These are phyloP conservation scores for Lodderomyces orthopsilosis DNA, from an alignment of 1,139 yeast species.

Conservation along the genomic window DNA sequence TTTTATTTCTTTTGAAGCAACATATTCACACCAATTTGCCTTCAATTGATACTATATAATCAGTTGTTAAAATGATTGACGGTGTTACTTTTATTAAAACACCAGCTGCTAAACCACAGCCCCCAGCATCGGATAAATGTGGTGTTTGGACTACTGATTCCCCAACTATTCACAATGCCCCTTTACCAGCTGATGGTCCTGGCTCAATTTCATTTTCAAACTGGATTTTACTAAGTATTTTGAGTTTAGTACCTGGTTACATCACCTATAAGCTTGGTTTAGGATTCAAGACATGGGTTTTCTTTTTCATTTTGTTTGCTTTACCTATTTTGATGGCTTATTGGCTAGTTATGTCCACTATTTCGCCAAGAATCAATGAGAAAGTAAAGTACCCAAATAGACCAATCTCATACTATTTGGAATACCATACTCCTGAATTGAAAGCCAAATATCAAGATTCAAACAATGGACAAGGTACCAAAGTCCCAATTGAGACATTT, in stretches of 20 bases:
- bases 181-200: conserved; percentile 90
- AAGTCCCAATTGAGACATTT: conserved; percentile 92
- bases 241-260: conserved; percentile 63
- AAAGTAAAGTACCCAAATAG: conserved; percentile 73
- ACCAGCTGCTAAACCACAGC: conserved; percentile 53
- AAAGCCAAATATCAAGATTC: conserved; percentile 61
- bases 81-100: conserved; percentile 57
- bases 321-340: conserved; percentile 75
- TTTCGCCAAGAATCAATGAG: conserved; percentile 79
- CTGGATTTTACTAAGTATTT: conserved; percentile 46
- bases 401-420: conserved; percentile 77
- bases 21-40: conserved; percentile 7
- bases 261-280: conserved; percentile 67
- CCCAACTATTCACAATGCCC: conserved; percentile 83
- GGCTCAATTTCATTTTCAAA: conserved; percentile 78
- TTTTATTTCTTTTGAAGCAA: background rate
- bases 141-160: conserved; percentile 64
- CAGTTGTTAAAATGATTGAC: conserved; percentile 26
- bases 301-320: conserved; percentile 50
- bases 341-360: conserved; percentile 78
- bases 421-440: conserved; percentile 75
- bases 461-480: conserved; percentile 58
- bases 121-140: conserved; percentile 45
- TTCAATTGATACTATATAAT: background rate
- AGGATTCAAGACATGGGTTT: conserved; percentile 66